phyloP scores from a whole-genome alignment of 805 yeast genomes.

The Yarrowia divulgata region DNA sequence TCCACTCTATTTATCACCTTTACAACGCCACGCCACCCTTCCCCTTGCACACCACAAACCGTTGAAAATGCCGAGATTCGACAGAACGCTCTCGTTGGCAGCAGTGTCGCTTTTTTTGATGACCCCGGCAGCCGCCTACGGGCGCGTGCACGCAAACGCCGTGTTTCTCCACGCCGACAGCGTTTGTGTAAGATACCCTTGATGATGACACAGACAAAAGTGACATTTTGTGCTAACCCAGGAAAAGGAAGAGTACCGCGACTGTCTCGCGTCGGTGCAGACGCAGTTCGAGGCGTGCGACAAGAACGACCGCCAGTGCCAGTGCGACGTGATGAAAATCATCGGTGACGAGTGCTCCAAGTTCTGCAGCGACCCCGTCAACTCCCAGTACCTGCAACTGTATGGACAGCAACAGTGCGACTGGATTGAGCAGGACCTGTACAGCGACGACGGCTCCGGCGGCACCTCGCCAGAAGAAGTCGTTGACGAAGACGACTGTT shows the following conservation, averaged over 20 bases:
- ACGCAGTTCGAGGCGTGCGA: conserved; percentile 41
- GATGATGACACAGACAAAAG: conserved; percentile 14
- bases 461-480: not conserved
- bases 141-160: conserved; percentile 30
- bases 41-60: not conserved
- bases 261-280: conserved; percentile 42
- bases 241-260: conserved; percentile 30
- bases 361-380: conserved; percentile 28
- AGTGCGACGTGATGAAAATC: conserved; percentile 41
- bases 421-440: conserved; percentile 22
- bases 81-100: not conserved
- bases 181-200: conserved; percentile 22
- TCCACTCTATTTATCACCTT: no score
- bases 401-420: conserved; percentile 27
- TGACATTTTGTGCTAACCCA: not conserved
- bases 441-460: not conserved
- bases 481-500: not conserved
- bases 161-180: conserved; percentile 31
- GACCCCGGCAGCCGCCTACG: not conserved
- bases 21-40: not conserved
- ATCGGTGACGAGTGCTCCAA: conserved; percentile 44
- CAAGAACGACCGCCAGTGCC: conserved; percentile 42
- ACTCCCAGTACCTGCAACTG: conserved; percentile 28
- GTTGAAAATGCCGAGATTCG: not conserved
- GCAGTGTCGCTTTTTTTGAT: not conserved